Evolutionary conservation across 305 asterid species (phyloP).

Genomic region (Solanum chacoense): DNA sequence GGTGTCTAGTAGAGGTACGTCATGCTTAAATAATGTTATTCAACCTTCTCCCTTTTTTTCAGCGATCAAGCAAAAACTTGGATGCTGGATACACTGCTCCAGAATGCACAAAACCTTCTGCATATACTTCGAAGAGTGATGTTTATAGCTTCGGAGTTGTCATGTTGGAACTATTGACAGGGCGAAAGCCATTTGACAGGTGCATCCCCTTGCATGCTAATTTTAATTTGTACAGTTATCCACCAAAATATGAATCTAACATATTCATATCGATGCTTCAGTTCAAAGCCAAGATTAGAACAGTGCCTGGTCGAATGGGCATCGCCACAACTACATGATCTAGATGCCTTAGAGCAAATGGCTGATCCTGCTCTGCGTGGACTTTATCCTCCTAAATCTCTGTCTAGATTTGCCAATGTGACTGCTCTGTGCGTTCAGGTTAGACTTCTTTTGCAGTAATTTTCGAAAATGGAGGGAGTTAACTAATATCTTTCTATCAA

Average conservation of each 20-base stretch:
- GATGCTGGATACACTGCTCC: slow-evolving; percentile 42
- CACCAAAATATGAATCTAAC: neutral
- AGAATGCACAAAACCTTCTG: slow-evolving; percentile 30
- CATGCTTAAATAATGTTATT: neutral
- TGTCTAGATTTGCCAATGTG: slow-evolving; percentile 44
- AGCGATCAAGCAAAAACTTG: slow-evolving; percentile 22
- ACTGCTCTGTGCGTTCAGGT: slow-evolving; percentile 51
- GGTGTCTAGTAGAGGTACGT: neutral
- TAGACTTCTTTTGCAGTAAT: neutral
- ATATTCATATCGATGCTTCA: neutral
- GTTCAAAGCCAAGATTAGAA: slow-evolving; percentile 36
- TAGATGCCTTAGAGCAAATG: slow-evolving; percentile 37
- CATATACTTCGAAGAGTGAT: slow-evolving; percentile 36
- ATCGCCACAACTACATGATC: slow-evolving; percentile 46
- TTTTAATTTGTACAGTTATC: neutral
- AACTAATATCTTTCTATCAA: neutral
- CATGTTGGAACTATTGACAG: slow-evolving; percentile 48
- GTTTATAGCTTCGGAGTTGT: slow-evolving; percentile 52
- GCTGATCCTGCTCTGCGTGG: slow-evolving; percentile 52
- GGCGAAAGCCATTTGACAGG: slow-evolving; percentile 44
- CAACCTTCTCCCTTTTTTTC: neutral
- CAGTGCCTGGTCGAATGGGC: slow-evolving; percentile 46
- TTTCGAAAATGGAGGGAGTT: neutral
- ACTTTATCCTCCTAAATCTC: slow-evolving; percentile 41
- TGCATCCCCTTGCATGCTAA: neutral